phyloP scores from a whole-genome alignment of 2,329 filamentous ascomycete genomes.

The Neobulgaria alba region DNA sequence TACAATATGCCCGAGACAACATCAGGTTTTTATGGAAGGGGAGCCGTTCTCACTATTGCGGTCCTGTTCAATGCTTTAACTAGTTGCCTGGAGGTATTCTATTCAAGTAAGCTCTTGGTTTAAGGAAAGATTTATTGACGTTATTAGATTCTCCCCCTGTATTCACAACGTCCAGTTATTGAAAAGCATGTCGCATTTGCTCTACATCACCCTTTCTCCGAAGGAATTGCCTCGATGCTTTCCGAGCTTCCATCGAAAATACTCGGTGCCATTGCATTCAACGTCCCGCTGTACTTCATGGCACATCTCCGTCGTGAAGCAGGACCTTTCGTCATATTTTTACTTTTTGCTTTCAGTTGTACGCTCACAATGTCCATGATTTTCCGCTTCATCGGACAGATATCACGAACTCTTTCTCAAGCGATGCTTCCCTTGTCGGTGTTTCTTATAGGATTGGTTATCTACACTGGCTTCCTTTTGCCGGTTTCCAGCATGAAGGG shows the following conservation, averaged over 20 bases:
- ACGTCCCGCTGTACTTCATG: conserved; percentile 56
- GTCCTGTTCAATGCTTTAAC: no score
- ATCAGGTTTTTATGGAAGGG: not conserved
- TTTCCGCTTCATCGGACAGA: conserved; percentile 47
- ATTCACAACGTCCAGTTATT: conserved; percentile 46
- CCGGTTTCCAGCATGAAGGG: conserved; percentile 36
- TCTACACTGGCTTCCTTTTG: conserved; percentile 59
- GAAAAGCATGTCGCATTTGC: conserved; percentile 51
- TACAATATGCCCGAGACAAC: not conserved
- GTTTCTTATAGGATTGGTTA: conserved; percentile 41
- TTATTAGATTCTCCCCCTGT: no score
- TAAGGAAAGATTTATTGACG: no score
- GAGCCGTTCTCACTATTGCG: no score
- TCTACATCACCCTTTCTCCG: conserved; percentile 48
- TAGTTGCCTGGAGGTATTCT: no score
- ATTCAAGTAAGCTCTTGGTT: no score
- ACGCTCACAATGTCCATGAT: conserved; percentile 51
- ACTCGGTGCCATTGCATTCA: conserved; percentile 50
- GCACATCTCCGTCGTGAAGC: conserved; percentile 44
- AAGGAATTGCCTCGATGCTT: conserved; percentile 48
- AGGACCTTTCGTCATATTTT: conserved; percentile 52
- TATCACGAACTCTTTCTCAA: conserved; percentile 46
- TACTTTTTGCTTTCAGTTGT: conserved; percentile 40
- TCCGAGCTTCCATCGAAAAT: conserved; percentile 48
- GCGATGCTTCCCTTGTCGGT: conserved; percentile 49